phyloP scores from a whole-genome alignment of 176 grass and related monocot species.

The Eleusine indica region DNA sequence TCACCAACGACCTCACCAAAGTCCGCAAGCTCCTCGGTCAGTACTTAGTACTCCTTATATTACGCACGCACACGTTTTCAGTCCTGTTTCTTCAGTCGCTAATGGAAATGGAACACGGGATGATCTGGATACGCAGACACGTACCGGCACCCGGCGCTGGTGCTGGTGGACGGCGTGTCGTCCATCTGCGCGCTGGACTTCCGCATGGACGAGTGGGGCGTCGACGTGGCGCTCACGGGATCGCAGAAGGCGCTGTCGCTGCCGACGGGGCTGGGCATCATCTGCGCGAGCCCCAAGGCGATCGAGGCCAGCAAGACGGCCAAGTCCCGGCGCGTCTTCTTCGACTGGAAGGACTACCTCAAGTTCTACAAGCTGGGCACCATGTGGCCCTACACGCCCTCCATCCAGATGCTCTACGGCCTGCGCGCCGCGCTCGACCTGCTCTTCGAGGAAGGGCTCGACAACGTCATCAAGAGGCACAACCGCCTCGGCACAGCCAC shows the following conservation, averaged over 20 bases:
- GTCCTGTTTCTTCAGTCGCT: not conserved
- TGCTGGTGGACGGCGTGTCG: slow-evolving; percentile 93
- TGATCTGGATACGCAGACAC: slow-evolving; percentile 37
- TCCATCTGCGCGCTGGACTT: slow-evolving; percentile 95
- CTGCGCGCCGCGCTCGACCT: slow-evolving; percentile 86
- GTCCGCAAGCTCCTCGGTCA: slow-evolving; percentile 74
- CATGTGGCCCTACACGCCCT: slow-evolving; percentile 94
- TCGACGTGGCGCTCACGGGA: slow-evolving; percentile 95
- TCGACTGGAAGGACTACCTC: slow-evolving; percentile 98
- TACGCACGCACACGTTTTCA: not conserved
- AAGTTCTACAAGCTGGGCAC: slow-evolving; percentile 76
- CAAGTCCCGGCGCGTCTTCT: slow-evolving; percentile 89
- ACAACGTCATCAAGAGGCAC: slow-evolving; percentile 78
- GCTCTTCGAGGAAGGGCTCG: slow-evolving; percentile 87
- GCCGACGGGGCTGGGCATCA: slow-evolving; percentile 85
- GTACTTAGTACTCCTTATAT: not conserved
- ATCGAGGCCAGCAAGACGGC: slow-evolving; percentile 80
- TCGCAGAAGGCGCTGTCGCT: slow-evolving; percentile 98
- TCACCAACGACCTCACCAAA: slow-evolving; percentile 82
- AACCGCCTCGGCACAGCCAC: slow-evolving; percentile 82
- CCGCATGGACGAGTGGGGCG: slow-evolving; percentile 95
- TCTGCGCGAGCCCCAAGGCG: slow-evolving; percentile 86
- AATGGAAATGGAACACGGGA: not conserved
- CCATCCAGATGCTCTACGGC: slow-evolving; percentile 96
- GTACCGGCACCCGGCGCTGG: slow-evolving; percentile 69